Percentiles rank a stretch among this genome's conserved stretches.
Conservation (phyloP, 495 filamentous ascomycete genomes). For the Trichoderma erinaceum region DNA sequence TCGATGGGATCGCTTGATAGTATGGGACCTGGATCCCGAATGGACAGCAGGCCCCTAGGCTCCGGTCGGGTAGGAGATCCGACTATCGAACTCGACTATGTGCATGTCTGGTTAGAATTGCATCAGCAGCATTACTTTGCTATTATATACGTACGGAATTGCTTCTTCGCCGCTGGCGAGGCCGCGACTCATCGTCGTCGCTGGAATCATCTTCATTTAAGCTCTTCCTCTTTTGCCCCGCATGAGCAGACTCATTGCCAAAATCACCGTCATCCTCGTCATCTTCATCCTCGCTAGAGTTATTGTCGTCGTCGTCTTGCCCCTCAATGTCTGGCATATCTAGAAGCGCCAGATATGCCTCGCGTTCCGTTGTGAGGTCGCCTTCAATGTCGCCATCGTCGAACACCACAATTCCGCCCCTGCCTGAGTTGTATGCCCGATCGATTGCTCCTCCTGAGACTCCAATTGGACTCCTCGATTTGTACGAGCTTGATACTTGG, state of each 20-base stretch:
- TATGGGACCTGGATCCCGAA: constrained; percentile 34
- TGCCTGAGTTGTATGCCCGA: constrained; percentile 63
- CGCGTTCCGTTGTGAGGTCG: constrained; percentile 64
- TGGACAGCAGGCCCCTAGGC: constrained; percentile 43
- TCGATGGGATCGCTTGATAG: constrained; percentile 36
- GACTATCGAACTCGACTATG: constrained; percentile 54
- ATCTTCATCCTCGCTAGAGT: constrained; percentile 43
- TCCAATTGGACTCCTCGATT: constrained; percentile 43
- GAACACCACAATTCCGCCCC: constrained; percentile 82
- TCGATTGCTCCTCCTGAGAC: constrained; percentile 62
- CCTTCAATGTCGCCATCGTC: constrained; percentile 96
- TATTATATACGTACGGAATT: constrained; percentile 61
- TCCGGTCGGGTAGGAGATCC: constrained; percentile 45
- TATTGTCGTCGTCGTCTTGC: constrained; percentile 52
- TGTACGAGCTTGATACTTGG: constrained; percentile 37
- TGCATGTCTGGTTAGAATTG: background rate
- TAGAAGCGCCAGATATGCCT: constrained; percentile 73
- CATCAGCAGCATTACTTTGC: background rate
- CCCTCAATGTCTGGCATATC: constrained; percentile 90
- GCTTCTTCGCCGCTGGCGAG: constrained; percentile 71
- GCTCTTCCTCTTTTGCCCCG: constrained; percentile 72
- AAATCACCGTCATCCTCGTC: constrained; percentile 30
- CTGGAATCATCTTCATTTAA: constrained; percentile 64
- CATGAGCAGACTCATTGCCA: constrained; percentile 21
- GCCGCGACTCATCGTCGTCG: constrained; percentile 59